phyloP scores from a whole-genome alignment of 192 early-diverging fungal species.

The Backusella tarrabulga region DNA sequence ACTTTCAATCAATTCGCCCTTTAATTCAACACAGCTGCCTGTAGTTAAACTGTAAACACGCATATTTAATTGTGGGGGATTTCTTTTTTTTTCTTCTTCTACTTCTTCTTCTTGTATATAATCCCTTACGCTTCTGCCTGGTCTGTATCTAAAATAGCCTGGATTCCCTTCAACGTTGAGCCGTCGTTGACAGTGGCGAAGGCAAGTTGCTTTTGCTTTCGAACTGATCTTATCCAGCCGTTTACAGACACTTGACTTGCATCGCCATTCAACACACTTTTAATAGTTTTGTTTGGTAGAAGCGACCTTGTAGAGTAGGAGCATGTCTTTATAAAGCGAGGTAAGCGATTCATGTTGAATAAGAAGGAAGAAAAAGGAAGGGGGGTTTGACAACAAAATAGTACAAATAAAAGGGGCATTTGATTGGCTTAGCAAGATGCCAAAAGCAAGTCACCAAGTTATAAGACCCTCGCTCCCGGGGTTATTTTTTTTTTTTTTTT shows the following conservation, averaged over 20 bases:
- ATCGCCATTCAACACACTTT: conserved; percentile 7
- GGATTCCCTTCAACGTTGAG: conserved; percentile 65
- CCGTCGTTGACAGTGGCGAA: conserved; percentile 84
- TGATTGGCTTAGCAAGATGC: background rate
- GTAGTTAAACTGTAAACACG: conserved; percentile 54
- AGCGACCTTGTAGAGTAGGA: conserved; percentile 12
- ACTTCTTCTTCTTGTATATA: background rate
- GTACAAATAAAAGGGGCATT: background rate
- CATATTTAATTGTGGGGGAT: background rate
- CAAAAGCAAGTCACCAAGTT: background rate
- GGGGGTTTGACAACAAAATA: background rate
- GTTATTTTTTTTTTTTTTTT: background rate
- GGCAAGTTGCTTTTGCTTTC: conserved; percentile 72
- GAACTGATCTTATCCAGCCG: conserved; percentile 85
- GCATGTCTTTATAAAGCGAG: background rate
- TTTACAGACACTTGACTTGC: conserved; percentile 43
- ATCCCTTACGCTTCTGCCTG: conserved; percentile 53
- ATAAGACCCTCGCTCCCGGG: background rate
- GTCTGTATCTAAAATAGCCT: conserved; percentile 56
- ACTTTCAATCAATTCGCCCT: conserved; percentile 64
- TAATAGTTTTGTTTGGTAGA: conserved; percentile 30
- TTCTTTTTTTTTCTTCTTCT: background rate
- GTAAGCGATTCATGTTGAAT: background rate
- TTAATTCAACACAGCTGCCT: conserved; percentile 71
- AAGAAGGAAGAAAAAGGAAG: background rate